phyloP scores from a whole-genome alignment of 176 grass and related monocot species.

The Pharus latifolius region DNA sequence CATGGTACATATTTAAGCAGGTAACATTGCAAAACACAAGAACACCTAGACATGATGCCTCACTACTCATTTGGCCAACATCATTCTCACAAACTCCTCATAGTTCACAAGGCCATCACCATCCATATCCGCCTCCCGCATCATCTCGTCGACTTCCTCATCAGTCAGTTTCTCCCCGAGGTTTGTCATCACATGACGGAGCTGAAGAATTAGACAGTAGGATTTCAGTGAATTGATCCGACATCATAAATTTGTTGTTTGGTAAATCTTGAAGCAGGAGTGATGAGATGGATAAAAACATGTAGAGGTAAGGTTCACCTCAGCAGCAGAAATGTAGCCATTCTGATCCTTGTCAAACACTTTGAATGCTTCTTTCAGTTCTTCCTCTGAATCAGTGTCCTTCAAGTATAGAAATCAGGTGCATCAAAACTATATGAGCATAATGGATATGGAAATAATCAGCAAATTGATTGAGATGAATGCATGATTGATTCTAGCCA shows the following conservation, averaged over 20 bases:
- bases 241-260: neutral
- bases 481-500: neutral
- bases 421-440: neutral
- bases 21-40: no score
- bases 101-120: constrained; percentile 51
- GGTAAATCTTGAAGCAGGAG: neutral
- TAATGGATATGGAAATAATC: neutral
- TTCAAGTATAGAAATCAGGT: constrained; percentile 1
- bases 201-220: neutral
- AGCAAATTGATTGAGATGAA: neutral
- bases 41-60: no score
- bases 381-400: constrained; percentile 24
- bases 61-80: constrained; percentile 20
- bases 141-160: constrained; percentile 44
- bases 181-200: constrained; percentile 32
- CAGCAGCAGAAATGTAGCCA: constrained; percentile 23
- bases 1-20: no score
- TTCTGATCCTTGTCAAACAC: constrained; percentile 23
- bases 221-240: neutral
- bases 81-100: constrained; percentile 42
- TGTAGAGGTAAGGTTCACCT: neutral
- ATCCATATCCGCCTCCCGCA: constrained; percentile 35
- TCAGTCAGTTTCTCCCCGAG: constrained; percentile 34
- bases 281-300: neutral
- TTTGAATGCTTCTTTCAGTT: constrained; percentile 20